Conservation (phyloP, 306 rosid genomes). For the cucumber (Cucumis sativus) region DNA sequence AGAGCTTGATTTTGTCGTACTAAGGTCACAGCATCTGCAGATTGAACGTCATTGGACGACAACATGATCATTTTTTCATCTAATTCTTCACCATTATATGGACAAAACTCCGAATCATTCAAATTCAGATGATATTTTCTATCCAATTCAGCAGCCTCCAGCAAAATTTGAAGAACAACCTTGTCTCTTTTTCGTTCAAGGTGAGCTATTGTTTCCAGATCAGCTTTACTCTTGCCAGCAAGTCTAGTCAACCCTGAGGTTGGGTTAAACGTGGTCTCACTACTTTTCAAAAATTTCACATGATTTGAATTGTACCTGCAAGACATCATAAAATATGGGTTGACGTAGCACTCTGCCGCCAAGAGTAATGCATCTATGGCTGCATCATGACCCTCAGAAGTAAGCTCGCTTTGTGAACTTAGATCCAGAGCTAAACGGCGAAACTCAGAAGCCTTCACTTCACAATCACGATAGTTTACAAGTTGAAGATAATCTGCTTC, state of each 20-base stretch:
- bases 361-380: conserved; percentile 83
- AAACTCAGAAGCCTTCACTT: conserved; percentile 78
- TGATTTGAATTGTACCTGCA: conserved; percentile 33
- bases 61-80: conserved; percentile 55
- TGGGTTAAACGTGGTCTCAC: conserved; percentile 24
- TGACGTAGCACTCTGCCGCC: conserved; percentile 91
- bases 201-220: conserved; percentile 43
- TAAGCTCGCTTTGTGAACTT: conserved; percentile 53
- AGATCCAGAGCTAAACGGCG: conserved; percentile 68
- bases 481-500: conserved; percentile 87
- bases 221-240: conserved; percentile 36
- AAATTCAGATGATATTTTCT: conserved; percentile 37
- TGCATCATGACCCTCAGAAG: conserved; percentile 80
- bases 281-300: conserved; percentile 20
- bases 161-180: conserved; percentile 61
- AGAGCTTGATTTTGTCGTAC: conserved; percentile 88
- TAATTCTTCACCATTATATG: conserved; percentile 31
- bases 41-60: conserved; percentile 44
- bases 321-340: conserved; percentile 73
- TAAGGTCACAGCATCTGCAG: conserved; percentile 76
- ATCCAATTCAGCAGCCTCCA: conserved; percentile 86
- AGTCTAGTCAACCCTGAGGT: conserved; percentile 22
- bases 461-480: conserved; percentile 50
- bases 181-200: conserved; percentile 72
- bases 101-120: conserved; percentile 31